Evolutionary conservation across 805 yeast genomes (phyloP), one percentile per base, ranked within the genome.

Genomic region (Brettanomyces nanus): DNA sequence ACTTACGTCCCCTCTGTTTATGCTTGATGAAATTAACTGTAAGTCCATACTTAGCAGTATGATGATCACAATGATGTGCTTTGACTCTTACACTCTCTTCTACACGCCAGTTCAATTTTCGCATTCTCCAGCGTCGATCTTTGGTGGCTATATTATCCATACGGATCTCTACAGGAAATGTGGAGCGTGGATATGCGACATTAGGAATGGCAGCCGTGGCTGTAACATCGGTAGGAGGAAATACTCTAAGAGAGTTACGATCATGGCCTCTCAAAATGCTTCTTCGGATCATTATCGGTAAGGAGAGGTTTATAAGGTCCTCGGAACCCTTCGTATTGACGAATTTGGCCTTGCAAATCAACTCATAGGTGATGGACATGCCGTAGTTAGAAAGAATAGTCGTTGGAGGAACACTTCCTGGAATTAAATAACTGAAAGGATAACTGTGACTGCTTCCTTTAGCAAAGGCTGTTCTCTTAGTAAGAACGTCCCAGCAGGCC

Each of bases 211-310:
- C 82, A 6, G 95, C 92, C 20, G 82, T 75, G 5, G 95, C 94
- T 3, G 86, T 80, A 27, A 92, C 80, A 31, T 82, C 84, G 0
- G 97, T 90, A 6, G 99, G 97, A 1, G 98, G 98, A 59, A 92
- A 92, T 1, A 92, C 85, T 43, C 99, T 72, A 28, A 86, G 62
- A 1, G 95, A 85, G 52, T 84, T 85, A 48, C 87, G 70, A 54
- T 89, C 96, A 3, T 85, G 84, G 5, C 92, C 90, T 33, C 85
- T 66, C 19, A 85, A 57, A 22, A 90, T 75, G 40, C 94, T 81
- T 49, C 98, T 71, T 32, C 82, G 69, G 2, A 92, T 68, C 46
- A 80, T 71, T 6, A 92, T 56, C 0, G 95, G 94, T 42, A 84
- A 62, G 3, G 63, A 60, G 28, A 77, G 51, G 35, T 62, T 61